Evolutionary conservation across 1,284 basidiomycete genomes (phyloP).

Genomic region (Cryptococcus floricola): DNA sequence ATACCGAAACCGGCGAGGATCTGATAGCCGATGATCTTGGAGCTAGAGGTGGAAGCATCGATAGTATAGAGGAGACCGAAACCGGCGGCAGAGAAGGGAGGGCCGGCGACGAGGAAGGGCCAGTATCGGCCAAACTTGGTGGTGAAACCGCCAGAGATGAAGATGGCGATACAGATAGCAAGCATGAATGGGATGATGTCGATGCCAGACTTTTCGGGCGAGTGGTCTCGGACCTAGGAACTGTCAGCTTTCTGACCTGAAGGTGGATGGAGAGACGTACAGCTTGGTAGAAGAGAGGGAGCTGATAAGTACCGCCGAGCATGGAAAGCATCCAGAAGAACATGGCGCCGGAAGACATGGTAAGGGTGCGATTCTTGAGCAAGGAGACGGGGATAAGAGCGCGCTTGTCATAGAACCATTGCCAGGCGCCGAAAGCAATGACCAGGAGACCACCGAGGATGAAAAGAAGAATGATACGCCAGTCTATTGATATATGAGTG

Average conservation of each 20-base stretch:
- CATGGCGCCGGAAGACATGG: constrained; percentile 41
- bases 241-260: not conserved
- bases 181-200: constrained; percentile 53
- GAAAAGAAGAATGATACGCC: constrained; percentile 47
- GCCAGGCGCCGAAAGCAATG: constrained; percentile 46
- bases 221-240: constrained; percentile 25
- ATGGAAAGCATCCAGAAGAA: constrained; percentile 51
- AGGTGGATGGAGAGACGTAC: constrained; percentile 22
- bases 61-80: constrained; percentile 53
- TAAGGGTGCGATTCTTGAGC: constrained; percentile 43
- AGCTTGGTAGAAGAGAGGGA: constrained; percentile 53
- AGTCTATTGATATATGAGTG: constrained; percentile 19
- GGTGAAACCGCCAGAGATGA: constrained; percentile 46
- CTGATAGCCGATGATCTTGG: constrained; percentile 52
- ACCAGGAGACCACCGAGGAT: constrained; percentile 44
- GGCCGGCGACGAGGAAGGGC: constrained; percentile 44
- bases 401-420: constrained; percentile 41
- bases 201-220: constrained; percentile 51
- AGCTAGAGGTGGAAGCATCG: constrained; percentile 35
- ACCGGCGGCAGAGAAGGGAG: constrained; percentile 48
- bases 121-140: constrained; percentile 49
- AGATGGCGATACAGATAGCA: constrained; percentile 45
- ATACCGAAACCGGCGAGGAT: constrained; percentile 50
- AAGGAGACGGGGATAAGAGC: constrained; percentile 40
- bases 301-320: constrained; percentile 46